phyloP scores from a whole-genome alignment of 192 early-diverging fungal species.

The Coemansia sp. region DNA sequence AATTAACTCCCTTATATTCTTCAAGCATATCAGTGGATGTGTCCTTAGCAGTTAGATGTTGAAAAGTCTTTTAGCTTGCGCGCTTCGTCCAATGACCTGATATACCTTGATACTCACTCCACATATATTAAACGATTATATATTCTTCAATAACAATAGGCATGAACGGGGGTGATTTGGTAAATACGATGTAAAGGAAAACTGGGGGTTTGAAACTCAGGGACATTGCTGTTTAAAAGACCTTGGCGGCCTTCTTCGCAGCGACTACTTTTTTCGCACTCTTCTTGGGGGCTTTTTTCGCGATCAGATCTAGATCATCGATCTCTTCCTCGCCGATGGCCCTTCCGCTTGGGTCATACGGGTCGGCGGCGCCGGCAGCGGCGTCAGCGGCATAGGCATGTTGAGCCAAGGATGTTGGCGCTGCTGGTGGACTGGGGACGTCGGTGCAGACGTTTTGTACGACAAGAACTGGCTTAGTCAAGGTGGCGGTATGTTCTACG shows the following conservation, averaged over 20 bases:
- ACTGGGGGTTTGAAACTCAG: neutral
- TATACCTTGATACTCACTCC: neutral
- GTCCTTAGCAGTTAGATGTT: too few relatives aligned
- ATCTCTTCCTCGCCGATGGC: neutral
- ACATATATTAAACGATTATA: neutral
- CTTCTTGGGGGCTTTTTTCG: conserved; percentile 1
- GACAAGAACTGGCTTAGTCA: conserved; percentile 53
- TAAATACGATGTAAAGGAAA: neutral
- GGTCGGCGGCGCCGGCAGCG: neutral
- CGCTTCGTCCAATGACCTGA: neutral
- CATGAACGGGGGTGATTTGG: neutral
- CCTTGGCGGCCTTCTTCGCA: neutral
- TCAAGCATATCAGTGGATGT: neutral
- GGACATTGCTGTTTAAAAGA: neutral
- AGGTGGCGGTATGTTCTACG: conserved; percentile 38
- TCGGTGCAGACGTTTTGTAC: conserved; percentile 55
- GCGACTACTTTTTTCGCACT: neutral
- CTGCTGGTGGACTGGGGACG: conserved; percentile 12
- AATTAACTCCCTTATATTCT: neutral
- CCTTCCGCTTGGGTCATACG: neutral
- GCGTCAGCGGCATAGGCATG: conserved; percentile 10
- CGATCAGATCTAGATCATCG: conserved; percentile 12
- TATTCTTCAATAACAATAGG: neutral
- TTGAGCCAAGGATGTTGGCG: conserved; percentile 20
- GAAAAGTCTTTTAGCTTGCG: neutral